Percentiles rank a stretch among this genome's conserved stretches.
Evolutionary conservation across 306 rosid species (phyloP).

Genomic region (Senna siamea): DNA sequence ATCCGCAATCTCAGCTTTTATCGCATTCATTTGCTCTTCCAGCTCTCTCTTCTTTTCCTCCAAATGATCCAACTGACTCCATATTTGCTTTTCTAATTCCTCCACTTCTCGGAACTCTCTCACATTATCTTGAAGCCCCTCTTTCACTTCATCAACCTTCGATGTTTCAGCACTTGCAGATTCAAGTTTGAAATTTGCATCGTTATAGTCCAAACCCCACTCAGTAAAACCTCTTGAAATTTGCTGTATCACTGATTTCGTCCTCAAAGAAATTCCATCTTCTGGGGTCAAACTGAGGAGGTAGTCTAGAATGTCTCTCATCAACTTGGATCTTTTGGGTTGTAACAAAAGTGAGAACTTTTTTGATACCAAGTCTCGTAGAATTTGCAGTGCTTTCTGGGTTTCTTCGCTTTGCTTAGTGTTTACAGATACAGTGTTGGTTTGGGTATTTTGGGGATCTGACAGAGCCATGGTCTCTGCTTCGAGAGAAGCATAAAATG

Average conservation of each 20-base stretch:
- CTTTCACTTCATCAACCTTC: conserved; percentile 16
- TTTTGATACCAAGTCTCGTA: conserved; percentile 17
- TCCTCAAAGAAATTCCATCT: conserved; percentile 31
- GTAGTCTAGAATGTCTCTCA: conserved; percentile 24
- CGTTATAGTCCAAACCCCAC: conserved; percentile 34
- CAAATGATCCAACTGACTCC: not conserved
- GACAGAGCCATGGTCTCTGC: conserved; percentile 10
- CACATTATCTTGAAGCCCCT: conserved; percentile 23
- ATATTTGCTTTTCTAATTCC: conserved; percentile 12
- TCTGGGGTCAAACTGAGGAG: conserved; percentile 32
- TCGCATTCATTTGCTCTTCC: conserved; percentile 37
- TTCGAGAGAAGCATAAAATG: conserved; percentile 38
- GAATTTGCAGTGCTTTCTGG: conserved; percentile 13
- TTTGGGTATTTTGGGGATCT: not conserved
- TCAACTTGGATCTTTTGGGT: conserved; percentile 22
- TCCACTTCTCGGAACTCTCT: conserved; percentile 33
- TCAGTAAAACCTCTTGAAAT: conserved; percentile 29
- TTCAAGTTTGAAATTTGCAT: conserved; percentile 38
- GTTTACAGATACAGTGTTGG: not conserved
- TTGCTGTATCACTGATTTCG: conserved; percentile 8
- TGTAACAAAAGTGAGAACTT: conserved; percentile 29
- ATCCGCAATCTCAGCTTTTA: conserved; percentile 33
- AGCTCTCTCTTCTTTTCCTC: conserved; percentile 37
- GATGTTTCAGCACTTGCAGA: conserved; percentile 6
- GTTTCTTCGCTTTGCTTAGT: conserved; percentile 39